A percentile compares a stretch with the other conserved stretches of the same genome.
phyloP scores from a whole-genome alignment of 768 basidiomycete species.

The Agrocybe praecox region DNA sequence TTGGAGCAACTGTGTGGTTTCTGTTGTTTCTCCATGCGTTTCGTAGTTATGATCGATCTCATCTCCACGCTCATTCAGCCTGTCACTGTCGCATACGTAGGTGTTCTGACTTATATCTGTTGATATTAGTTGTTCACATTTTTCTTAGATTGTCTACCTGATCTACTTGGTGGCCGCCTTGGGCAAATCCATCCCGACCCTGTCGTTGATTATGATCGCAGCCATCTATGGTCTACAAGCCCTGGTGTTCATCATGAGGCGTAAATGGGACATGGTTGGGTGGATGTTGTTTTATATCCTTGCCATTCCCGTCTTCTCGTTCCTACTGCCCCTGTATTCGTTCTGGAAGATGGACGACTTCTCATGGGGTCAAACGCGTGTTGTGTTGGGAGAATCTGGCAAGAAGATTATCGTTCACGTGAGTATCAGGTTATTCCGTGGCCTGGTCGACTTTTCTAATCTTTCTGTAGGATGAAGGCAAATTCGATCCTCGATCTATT shows the following conservation, averaged over 20 bases:
- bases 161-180: slow-evolving; percentile 76
- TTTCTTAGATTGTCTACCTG: slow-evolving; percentile 78
- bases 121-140: slow-evolving; percentile 11
- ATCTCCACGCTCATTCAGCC: slow-evolving; percentile 85
- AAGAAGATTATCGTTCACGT: slow-evolving; percentile 97
- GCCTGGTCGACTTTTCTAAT: slow-evolving; percentile 3
- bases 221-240: slow-evolving; percentile 96
- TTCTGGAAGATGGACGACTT: slow-evolving; percentile 99
- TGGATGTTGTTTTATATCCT: slow-evolving; percentile 98
- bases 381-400: slow-evolving; percentile 92
- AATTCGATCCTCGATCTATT: slow-evolving; percentile 92
- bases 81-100: slow-evolving; percentile 86
- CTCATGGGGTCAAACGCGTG: slow-evolving; percentile 92
- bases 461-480: slow-evolving; percentile 83
- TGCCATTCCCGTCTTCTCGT: slow-evolving; percentile 91
- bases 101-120: slow-evolving; percentile 33
- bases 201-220: slow-evolving; percentile 90
- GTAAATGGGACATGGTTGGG: slow-evolving; percentile 98
- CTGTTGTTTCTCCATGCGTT: slow-evolving; percentile 99
- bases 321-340: slow-evolving; percentile 90
- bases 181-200: slow-evolving; percentile 68
- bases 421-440: slow-evolving; percentile 28
- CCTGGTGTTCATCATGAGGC: slow-evolving; percentile 85
- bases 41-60: slow-evolving; percentile 96
- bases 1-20: slow-evolving; percentile 92